phyloP scores from a whole-genome alignment of 1,284 basidiomycete genomes.

The Irpex rosettiformis region DNA sequence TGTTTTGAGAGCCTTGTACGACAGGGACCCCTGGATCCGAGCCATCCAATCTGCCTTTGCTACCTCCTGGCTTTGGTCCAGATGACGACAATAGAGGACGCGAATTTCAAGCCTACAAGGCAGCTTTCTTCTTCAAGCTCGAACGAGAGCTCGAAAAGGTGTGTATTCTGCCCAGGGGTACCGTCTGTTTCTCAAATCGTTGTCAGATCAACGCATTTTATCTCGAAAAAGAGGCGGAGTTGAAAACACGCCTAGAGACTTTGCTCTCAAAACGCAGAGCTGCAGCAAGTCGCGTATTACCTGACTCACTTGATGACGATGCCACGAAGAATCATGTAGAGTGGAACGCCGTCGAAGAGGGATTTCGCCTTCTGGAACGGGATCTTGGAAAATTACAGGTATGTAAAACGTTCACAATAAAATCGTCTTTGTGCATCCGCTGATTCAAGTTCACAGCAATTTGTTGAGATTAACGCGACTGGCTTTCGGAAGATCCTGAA shows the following conservation, averaged over 20 bases:
- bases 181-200: neutral
- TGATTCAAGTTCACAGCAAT: slow-evolving; percentile 62
- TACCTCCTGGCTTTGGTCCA: slow-evolving; percentile 38
- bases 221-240: slow-evolving; percentile 95
- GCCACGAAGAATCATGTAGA: slow-evolving; percentile 71
- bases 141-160: slow-evolving; percentile 98
- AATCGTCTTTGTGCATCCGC: slow-evolving; percentile 14
- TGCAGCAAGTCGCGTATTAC: slow-evolving; percentile 68
- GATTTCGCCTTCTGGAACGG: slow-evolving; percentile 91
- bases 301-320: slow-evolving; percentile 54
- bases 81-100: slow-evolving; percentile 63
- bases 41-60: slow-evolving; percentile 48
- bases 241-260: slow-evolving; percentile 89
- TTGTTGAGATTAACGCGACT: slow-evolving; percentile 96
- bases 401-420: slow-evolving; percentile 21
- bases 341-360: slow-evolving; percentile 94
- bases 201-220: slow-evolving; percentile 99
- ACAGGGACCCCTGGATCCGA: slow-evolving; percentile 30
- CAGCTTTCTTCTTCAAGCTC: slow-evolving; percentile 98
- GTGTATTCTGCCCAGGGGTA: slow-evolving; percentile 14
- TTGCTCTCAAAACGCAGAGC: slow-evolving; percentile 91
- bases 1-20: slow-evolving; percentile 4
- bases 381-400: slow-evolving; percentile 97
- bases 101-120: slow-evolving; percentile 90
- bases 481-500: slow-evolving; percentile 98